phyloP scores from a whole-genome alignment of 192 early-diverging fungal genomes.

The Ramicandelaber brevisporus region DNA sequence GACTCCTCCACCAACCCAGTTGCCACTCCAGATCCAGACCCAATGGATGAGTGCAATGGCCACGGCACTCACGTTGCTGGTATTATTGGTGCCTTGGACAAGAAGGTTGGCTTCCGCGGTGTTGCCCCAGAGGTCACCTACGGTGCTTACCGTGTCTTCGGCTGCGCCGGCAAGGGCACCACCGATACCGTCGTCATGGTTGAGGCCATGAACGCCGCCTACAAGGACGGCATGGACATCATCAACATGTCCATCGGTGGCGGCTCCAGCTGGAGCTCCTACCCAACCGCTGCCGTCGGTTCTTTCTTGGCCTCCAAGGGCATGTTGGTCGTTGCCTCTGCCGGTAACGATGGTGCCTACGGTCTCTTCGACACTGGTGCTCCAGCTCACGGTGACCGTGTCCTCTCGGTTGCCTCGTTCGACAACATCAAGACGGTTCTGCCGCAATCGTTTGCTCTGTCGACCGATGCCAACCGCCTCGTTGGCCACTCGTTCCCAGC shows the following conservation, averaged over 20 bases:
- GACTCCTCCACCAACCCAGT: conserved; percentile 10
- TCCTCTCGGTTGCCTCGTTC: conserved; percentile 29
- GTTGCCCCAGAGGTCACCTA: conserved; percentile 62
- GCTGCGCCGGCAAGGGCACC: conserved; percentile 36
- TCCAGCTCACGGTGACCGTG: conserved; percentile 20
- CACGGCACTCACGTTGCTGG: conserved; percentile 41
- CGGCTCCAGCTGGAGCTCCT: conserved; percentile 22
- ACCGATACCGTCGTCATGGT: conserved; percentile 47
- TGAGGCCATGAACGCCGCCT: conserved; percentile 43
- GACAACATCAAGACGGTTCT: too few species aligned
- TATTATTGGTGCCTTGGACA: conserved; percentile 45
- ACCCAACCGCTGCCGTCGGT: conserved; percentile 18
- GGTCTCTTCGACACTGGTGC: conserved; percentile 23
- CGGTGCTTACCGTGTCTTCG: conserved; percentile 59
- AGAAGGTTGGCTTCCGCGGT: conserved; percentile 34
- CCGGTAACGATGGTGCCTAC: conserved; percentile 46
- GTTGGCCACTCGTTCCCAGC: conserved; percentile 3
- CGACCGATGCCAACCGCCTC: too few species aligned
- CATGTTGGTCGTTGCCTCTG: conserved; percentile 29
- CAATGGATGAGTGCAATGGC: conserved; percentile 28
- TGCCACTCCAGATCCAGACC: conserved; percentile 20
- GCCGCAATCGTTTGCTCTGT: too few species aligned
- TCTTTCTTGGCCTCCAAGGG: conserved; percentile 17
- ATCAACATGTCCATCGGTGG: conserved; percentile 71
- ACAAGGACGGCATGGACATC: conserved; percentile 42